These are phyloP conservation scores for Globisporangium megalacanthum DNA, from an alignment of 352 stramenopile genomes.

Conservation along the genomic window DNA sequence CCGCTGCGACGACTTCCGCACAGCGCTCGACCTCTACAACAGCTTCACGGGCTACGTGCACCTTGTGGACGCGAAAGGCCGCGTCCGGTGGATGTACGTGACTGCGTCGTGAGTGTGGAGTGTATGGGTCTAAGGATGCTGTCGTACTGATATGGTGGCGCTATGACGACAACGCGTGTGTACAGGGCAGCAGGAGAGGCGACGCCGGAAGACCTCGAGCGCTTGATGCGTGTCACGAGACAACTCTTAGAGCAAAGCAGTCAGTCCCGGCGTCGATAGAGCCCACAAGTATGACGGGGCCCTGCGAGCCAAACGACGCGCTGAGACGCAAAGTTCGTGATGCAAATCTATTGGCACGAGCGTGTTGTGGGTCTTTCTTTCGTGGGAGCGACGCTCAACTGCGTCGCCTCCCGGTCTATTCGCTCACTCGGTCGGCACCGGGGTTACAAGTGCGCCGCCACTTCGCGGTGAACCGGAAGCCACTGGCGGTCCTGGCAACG, in stretches of 20 bases:
- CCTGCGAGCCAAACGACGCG: no score
- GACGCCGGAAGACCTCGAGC: conserved; percentile 55
- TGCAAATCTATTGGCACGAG: neutral
- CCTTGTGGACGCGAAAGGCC: conserved; percentile 72
- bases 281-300: neutral
- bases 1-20: conserved; percentile 78
- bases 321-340: no score
- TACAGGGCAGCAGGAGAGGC: conserved; percentile 53
- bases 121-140: neutral
- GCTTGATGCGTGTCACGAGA: conserved; percentile 53
- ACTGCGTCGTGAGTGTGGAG: neutral
- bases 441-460: neutral
- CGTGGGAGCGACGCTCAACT: no score
- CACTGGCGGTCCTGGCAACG: neutral
- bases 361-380: neutral
- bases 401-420: no score
- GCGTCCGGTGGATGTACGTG: conserved; percentile 83
- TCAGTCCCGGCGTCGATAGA: conserved; percentile 27
- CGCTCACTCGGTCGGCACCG: neutral
- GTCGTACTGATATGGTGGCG: no score
- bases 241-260: conserved; percentile 49
- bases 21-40: conserved; percentile 74
- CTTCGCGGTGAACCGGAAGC: neutral
- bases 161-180: no score
- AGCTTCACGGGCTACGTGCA: conserved; percentile 85